Evolutionary conservation across 2,329 filamentous ascomycete species (phyloP).

Genomic region (Arachnomyces sp.): DNA sequence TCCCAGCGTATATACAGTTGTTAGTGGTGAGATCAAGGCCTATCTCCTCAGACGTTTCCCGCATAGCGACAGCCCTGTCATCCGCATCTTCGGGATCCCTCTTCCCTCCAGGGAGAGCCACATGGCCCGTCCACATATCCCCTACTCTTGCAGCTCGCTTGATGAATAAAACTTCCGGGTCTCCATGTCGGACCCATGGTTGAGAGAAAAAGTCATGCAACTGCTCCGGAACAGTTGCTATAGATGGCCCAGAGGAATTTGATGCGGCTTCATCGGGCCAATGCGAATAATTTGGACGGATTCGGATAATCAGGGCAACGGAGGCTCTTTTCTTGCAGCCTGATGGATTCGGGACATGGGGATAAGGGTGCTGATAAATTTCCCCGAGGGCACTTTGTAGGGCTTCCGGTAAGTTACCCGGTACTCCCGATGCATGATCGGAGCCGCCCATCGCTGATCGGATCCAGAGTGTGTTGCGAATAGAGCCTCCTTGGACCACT

Average conservation of each 20-base stretch:
- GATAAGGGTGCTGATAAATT: conserved; percentile 30
- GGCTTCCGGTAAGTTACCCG: conserved; percentile 16
- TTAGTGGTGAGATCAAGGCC: conserved; percentile 50
- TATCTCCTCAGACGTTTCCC: conserved; percentile 60
- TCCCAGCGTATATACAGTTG: conserved; percentile 45
- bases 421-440: neutral
- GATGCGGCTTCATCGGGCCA: conserved; percentile 35
- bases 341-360: conserved; percentile 39
- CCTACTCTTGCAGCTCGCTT: conserved; percentile 57
- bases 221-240: conserved; percentile 28
- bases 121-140: conserved; percentile 55
- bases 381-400: conserved; percentile 26
- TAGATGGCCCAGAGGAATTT: conserved; percentile 14
- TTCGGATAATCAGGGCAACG: conserved; percentile 56
- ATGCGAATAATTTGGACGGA: conserved; percentile 50
- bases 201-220: conserved; percentile 54
- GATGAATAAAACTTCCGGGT: conserved; percentile 63
- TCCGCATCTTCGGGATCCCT: conserved; percentile 45
- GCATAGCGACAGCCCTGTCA: conserved; percentile 53
- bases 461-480: neutral
- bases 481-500: too few species aligned
- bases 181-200: conserved; percentile 56
- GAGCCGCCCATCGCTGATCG: neutral
- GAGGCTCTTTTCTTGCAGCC: conserved; percentile 53
- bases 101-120: conserved; percentile 18